Conservation (phyloP, 257 asterid species). For the Solanum etuberosum region DNA sequence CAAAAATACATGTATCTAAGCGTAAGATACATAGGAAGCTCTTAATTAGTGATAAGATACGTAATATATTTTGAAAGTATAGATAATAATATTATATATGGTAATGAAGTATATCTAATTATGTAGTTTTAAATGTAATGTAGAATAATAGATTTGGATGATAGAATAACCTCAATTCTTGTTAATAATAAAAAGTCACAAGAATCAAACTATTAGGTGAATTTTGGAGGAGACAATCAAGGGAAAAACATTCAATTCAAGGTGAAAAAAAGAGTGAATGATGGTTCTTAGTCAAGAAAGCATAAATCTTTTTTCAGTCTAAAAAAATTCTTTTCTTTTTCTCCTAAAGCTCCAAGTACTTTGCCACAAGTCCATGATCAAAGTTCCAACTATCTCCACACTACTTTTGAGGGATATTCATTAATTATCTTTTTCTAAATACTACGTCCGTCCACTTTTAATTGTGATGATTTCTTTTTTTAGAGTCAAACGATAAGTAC, state of each 20-base stretch:
- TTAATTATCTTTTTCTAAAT: not conserved
- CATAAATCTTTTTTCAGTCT: not conserved
- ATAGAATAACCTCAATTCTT: no score
- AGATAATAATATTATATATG: no score
- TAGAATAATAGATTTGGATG: no score
- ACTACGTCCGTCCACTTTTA: no score
- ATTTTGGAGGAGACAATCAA: not conserved
- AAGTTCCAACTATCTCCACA: not conserved
- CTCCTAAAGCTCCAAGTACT: not conserved
- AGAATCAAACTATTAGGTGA: not conserved
- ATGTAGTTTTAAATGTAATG: no score
- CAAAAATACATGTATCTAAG: no score
- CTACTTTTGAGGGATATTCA: not conserved
- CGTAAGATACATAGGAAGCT: no score
- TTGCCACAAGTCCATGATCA: not conserved
- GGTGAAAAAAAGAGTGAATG: not conserved
- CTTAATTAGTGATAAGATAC: no score
- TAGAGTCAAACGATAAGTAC: no score
- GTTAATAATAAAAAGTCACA: no score
- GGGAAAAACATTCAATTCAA: not conserved
- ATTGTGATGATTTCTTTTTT: rapidly evolving
- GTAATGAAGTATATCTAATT: no score
- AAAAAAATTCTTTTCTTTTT: not conserved
- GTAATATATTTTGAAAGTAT: no score
- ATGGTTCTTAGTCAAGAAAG: not conserved